Conservation (phyloP, 1,139 yeast species). For the Debaryomyces sp. region DNA sequence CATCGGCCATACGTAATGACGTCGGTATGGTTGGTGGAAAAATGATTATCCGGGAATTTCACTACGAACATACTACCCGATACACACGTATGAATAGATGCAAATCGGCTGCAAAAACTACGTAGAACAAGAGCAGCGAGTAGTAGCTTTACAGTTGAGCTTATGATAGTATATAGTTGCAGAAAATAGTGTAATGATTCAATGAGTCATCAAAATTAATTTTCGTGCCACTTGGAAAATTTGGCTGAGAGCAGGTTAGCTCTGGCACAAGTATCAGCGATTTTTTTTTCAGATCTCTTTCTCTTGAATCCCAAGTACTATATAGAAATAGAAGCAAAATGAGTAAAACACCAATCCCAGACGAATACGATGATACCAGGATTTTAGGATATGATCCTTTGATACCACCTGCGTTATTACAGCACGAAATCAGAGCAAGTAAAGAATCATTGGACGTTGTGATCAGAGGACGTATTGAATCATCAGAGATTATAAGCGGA, state of each 20-base stretch:
- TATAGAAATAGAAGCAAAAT: conserved; percentile 18
- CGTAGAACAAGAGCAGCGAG: background rate
- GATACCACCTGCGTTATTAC: conserved; percentile 84
- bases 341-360: conserved; percentile 59
- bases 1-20: background rate
- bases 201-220: conserved; percentile 7
- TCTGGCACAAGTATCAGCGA: background rate
- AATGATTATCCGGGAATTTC: background rate
- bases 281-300: conserved; percentile 1
- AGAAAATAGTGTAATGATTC: background rate
- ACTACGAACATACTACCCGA: background rate
- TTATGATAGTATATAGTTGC: background rate
- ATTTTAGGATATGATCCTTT: conserved; percentile 90
- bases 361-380: conserved; percentile 85
- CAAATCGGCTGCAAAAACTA: background rate
- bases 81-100: background rate
- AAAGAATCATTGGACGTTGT: conserved; percentile 66
- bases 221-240: conserved; percentile 4
- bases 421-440: conserved; percentile 75
- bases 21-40: background rate
- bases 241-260: background rate
- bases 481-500: conserved; percentile 70
- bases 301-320: background rate
- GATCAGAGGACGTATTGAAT: conserved; percentile 72
- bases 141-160: background rate